Conservation (phyloP, 441 rosid species). For the Arabidopsis lyrata region DNA sequence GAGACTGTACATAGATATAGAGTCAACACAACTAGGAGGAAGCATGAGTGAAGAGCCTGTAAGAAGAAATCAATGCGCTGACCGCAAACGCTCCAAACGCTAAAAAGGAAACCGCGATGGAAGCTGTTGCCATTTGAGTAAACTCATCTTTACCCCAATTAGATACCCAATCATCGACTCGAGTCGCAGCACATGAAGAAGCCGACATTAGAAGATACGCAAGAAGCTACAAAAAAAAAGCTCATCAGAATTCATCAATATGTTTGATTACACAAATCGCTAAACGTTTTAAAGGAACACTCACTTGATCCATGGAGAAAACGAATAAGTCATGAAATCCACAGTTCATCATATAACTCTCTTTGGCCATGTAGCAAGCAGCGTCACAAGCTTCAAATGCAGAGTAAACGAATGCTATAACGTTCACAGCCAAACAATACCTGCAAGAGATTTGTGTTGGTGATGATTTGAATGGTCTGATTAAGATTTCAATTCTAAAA, state of each 20-base stretch:
- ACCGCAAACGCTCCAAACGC: slow-evolving; percentile 79
- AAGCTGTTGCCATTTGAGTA: slow-evolving; percentile 91
- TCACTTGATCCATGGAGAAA: slow-evolving; percentile 96
- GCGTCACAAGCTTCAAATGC: slow-evolving; percentile 76
- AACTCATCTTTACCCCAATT: slow-evolving; percentile 98
- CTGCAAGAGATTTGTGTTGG: slow-evolving; percentile 48
- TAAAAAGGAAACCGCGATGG: slow-evolving; percentile 76
- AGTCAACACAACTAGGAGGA: slow-evolving; percentile 37
- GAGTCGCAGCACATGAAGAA: slow-evolving; percentile 87
- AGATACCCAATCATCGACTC: slow-evolving; percentile 92
- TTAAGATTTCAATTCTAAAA: not conserved
- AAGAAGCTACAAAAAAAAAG: slow-evolving; percentile 51
- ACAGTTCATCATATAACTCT: slow-evolving; percentile 59
- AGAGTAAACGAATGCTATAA: slow-evolving; percentile 80
- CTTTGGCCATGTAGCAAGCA: slow-evolving; percentile 57
- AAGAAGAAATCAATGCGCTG: slow-evolving; percentile 82
- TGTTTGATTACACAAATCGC: not conserved
- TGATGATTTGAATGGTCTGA: not conserved
- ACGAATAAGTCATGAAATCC: slow-evolving; percentile 58
- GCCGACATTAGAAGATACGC: slow-evolving; percentile 93
- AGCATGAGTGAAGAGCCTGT: slow-evolving; percentile 57
- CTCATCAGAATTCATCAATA: slow-evolving; percentile 17
- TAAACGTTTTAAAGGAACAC: not conserved
- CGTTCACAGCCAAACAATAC: slow-evolving; percentile 85
- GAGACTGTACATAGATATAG: slow-evolving; percentile 40